phyloP scores from a whole-genome alignment of 2,329 filamentous ascomycete species.

The Fusarium irregulare region DNA sequence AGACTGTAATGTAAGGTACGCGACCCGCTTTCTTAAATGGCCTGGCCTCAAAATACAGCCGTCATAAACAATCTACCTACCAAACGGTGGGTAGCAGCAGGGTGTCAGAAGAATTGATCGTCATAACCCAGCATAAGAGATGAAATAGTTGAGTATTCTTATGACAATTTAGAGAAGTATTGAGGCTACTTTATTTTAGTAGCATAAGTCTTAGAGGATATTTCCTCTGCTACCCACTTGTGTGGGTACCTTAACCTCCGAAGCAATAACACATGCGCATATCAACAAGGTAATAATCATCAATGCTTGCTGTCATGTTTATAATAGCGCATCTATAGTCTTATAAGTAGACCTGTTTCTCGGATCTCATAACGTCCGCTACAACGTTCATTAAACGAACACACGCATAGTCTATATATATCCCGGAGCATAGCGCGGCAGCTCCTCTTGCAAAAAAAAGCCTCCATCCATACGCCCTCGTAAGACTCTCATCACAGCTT shows the following conservation, averaged over 20 bases:
- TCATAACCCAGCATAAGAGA: no score
- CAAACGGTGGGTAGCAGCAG: not conserved
- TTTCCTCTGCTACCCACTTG: not conserved
- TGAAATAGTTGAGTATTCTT: no score
- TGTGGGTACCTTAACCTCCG: slow-evolving; percentile 15
- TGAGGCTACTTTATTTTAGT: no score
- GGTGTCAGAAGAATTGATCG: no score
- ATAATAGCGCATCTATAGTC: not conserved
- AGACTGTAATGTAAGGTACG: slow-evolving; percentile 35
- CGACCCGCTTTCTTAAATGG: slow-evolving; percentile 13
- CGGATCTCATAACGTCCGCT: not conserved
- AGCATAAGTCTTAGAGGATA: no score
- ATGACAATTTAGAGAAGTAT: no score
- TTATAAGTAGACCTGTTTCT: not conserved
- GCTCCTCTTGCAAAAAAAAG: not conserved
- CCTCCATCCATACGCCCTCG: not conserved
- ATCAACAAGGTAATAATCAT: slow-evolving; percentile 23
- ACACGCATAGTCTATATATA: slow-evolving; percentile 1
- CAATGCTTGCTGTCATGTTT: slow-evolving; percentile 7
- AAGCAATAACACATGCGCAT: slow-evolving; percentile 2
- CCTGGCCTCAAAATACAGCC: slow-evolving; percentile 31
- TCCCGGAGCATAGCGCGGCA: slow-evolving; percentile 7
- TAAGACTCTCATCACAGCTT: not conserved
- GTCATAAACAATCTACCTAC: slow-evolving; percentile 14
- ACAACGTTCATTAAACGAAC: slow-evolving; percentile 20